These are phyloP conservation scores for Cercospora berteroae DNA, from an alignment of 2,329 filamentous ascomycete genomes.

Conservation along the genomic window DNA sequence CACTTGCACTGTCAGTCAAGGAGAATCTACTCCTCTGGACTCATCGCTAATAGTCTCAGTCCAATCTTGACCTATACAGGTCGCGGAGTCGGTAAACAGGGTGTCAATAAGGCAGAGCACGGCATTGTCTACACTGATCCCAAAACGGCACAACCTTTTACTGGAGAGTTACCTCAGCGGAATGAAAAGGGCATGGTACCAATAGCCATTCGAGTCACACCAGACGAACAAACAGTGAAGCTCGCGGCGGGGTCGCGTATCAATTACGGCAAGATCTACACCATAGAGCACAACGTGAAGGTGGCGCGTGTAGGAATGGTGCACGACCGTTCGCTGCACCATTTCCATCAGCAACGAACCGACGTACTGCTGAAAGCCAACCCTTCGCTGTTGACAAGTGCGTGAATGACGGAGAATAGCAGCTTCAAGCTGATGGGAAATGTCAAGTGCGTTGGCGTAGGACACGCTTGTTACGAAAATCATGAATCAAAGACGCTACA, in stretches of 20 bases:
- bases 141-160: background rate
- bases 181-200: conserved; percentile 2
- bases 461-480: no score
- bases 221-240: conserved; percentile 5
- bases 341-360: background rate
- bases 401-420: no score
- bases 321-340: background rate
- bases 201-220: conserved; percentile 6
- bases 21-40: no score
- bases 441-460: no score
- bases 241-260: conserved; percentile 7
- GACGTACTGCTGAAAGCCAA: background rate
- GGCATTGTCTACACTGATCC: background rate
- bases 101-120: background rate
- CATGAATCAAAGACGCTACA: no score
- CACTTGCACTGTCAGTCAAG: background rate
- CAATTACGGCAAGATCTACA: conserved; percentile 18
- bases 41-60: background rate
- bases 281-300: conserved; percentile 20
- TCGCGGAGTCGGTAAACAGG: background rate
- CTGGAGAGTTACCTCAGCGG: background rate
- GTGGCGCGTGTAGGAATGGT: conserved; percentile 10
- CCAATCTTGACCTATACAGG: background rate
- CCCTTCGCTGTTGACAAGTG: no score
- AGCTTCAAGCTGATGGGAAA: no score